Evolutionary conservation across 108 stramenopile species (phyloP).

Genomic region (Cyclotella distinguenda): DNA sequence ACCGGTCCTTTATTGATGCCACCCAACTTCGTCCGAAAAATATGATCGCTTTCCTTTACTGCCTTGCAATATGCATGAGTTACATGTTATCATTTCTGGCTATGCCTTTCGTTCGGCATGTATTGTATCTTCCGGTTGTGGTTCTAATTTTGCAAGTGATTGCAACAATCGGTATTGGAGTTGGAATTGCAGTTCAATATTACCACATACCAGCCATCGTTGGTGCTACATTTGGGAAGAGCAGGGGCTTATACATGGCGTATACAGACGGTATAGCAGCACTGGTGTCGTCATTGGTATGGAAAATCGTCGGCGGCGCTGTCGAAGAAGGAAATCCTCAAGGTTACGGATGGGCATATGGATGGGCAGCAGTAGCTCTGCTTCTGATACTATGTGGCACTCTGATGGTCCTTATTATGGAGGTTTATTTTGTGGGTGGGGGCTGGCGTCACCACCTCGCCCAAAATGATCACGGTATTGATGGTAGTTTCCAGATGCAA

Average conservation of each 20-base stretch:
- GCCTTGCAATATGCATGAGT: slow-evolving; percentile 66
- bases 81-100: slow-evolving; percentile 71
- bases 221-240: slow-evolving; percentile 66
- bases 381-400: slow-evolving; percentile 68
- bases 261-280: slow-evolving; percentile 82
- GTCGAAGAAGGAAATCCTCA: slow-evolving; percentile 68
- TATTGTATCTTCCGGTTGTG: slow-evolving; percentile 57
- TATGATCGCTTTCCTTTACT: slow-evolving; percentile 68
- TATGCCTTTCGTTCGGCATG: slow-evolving; percentile 51
- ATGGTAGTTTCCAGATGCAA: slow-evolving; percentile 7
- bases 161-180: slow-evolving; percentile 56
- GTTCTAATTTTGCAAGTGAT: slow-evolving; percentile 67
- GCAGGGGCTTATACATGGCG: slow-evolving; percentile 70
- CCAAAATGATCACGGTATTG: slow-evolving; percentile 10
- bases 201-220: slow-evolving; percentile 82
- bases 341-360: slow-evolving; percentile 79
- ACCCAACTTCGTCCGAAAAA: slow-evolving; percentile 48
- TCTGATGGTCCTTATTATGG: slow-evolving; percentile 81
- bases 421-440: slow-evolving; percentile 68
- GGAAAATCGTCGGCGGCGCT: slow-evolving; percentile 67
- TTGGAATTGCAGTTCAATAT: slow-evolving; percentile 73
- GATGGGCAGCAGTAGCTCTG: slow-evolving; percentile 82
- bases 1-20: slow-evolving; percentile 8
- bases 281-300: slow-evolving; percentile 61
- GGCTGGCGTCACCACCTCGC: slow-evolving; percentile 25